These are phyloP conservation scores for Ogataea siamensis DNA, from an alignment of 805 yeast species.

Conservation along the genomic window DNA sequence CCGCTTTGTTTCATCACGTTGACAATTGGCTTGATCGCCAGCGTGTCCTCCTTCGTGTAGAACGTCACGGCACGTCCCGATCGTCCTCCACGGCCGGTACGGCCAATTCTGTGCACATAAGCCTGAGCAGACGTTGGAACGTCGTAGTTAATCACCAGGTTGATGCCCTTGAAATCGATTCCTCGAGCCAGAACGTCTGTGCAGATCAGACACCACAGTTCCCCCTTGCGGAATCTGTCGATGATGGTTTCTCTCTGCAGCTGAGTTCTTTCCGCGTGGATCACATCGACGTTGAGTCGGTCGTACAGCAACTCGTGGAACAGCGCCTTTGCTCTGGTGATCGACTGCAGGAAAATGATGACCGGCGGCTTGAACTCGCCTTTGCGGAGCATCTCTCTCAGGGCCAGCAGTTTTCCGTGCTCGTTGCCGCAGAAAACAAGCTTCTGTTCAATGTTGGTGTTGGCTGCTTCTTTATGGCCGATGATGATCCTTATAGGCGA, in stretches of 20 bases:
- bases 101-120: conserved; percentile 96
- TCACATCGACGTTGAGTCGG: conserved; percentile 88
- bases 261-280: conserved; percentile 91
- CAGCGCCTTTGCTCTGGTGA: conserved; percentile 90
- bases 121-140: conserved; percentile 93
- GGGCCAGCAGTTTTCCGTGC: conserved; percentile 90
- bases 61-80: conserved; percentile 86
- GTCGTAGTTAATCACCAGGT: conserved; percentile 91
- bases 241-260: conserved; percentile 83
- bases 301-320: conserved; percentile 93
- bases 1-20: conserved; percentile 97
- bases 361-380: conserved; percentile 93
- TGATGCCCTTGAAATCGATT: conserved; percentile 94
- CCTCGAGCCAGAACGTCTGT: conserved; percentile 97
- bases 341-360: conserved; percentile 86
- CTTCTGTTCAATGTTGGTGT: conserved; percentile 75
- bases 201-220: conserved; percentile 93
- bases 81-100: conserved; percentile 96
- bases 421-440: conserved; percentile 88
- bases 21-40: conserved; percentile 75
- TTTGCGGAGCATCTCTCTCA: conserved; percentile 79
- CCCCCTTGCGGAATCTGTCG: conserved; percentile 82
- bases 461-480: conserved; percentile 94
- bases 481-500: conserved; percentile 84
- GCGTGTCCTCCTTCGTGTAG: conserved; percentile 84